Percentiles rank a stretch among this genome's conserved stretches.
Conservation (phyloP, 2,329 filamentous ascomycete genomes). For the Phialocephala sp. region DNA sequence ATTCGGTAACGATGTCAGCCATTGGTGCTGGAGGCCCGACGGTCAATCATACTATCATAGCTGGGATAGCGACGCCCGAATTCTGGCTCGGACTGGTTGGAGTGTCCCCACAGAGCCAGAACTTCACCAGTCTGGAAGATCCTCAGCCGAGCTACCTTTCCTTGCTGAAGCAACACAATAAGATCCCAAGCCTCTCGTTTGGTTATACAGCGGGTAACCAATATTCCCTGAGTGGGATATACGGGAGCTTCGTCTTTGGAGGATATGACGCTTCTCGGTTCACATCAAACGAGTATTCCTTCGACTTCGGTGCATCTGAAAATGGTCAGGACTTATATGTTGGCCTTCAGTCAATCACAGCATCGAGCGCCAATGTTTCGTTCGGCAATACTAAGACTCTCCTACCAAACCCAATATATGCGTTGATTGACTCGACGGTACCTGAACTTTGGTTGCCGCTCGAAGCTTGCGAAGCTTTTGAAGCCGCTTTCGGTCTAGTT, state of each 20-base stretch:
- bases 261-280: conserved; percentile 49
- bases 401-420: not conserved
- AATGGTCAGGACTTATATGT: conserved; percentile 46
- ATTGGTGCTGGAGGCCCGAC: not conserved
- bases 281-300: conserved; percentile 42
- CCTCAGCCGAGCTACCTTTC: not conserved
- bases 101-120: not conserved
- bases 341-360: conserved; percentile 38
- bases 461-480: conserved; percentile 39
- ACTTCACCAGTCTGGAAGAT: not conserved
- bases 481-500: conserved; percentile 41
- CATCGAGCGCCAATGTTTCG: conserved; percentile 20
- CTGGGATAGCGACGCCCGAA: not conserved
- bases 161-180: not conserved
- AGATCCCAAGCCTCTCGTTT: not conserved
- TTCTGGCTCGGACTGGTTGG: not conserved
- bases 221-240: not conserved
- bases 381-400: conserved; percentile 28
- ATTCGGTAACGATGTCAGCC: not conserved
- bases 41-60: not conserved
- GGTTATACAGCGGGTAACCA: not conserved
- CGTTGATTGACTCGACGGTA: not conserved
- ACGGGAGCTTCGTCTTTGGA: conserved; percentile 46
- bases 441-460: not conserved
- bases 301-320: conserved; percentile 45